These are phyloP conservation scores for Gossypium schwendimanii DNA, from an alignment of 441 rosid genomes.

Conservation along the genomic window DNA sequence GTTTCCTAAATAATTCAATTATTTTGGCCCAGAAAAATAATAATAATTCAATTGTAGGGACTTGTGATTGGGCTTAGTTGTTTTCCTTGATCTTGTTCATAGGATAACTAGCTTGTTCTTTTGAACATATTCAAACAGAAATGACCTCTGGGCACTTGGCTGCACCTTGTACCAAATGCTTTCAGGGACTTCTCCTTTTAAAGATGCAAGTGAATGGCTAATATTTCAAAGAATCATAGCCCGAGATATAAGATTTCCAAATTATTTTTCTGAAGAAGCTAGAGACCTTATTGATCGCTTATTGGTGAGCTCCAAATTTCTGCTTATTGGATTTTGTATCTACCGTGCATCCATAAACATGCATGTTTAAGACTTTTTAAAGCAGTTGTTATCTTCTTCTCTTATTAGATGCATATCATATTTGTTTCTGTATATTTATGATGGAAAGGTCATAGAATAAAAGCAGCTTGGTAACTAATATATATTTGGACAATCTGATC, in stretches of 20 bases:
- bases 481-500: background rate
- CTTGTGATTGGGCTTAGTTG: background rate
- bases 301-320: slow-evolving; percentile 48
- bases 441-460: background rate
- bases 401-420: background rate
- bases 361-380: background rate
- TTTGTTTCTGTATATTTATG: background rate
- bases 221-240: slow-evolving; percentile 96
- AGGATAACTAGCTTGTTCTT: slow-evolving; percentile 29
- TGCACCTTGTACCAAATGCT: slow-evolving; percentile 99
- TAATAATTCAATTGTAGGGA: background rate
- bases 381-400: background rate
- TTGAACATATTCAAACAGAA: slow-evolving; percentile 60
- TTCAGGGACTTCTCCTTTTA: slow-evolving; percentile 98
- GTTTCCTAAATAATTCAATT: background rate
- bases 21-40: background rate
- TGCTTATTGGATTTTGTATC: slow-evolving; percentile 6
- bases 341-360: background rate
- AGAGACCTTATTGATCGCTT: slow-evolving; percentile 81
- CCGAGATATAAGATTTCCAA: slow-evolving; percentile 85
- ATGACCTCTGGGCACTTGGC: slow-evolving; percentile 99
- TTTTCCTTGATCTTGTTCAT: slow-evolving; percentile 11
- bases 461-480: background rate
- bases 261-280: slow-evolving; percentile 85
- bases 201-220: slow-evolving; percentile 99